Conservation (phyloP, 805 yeast genomes). For the Clavispora asparagi region DNA sequence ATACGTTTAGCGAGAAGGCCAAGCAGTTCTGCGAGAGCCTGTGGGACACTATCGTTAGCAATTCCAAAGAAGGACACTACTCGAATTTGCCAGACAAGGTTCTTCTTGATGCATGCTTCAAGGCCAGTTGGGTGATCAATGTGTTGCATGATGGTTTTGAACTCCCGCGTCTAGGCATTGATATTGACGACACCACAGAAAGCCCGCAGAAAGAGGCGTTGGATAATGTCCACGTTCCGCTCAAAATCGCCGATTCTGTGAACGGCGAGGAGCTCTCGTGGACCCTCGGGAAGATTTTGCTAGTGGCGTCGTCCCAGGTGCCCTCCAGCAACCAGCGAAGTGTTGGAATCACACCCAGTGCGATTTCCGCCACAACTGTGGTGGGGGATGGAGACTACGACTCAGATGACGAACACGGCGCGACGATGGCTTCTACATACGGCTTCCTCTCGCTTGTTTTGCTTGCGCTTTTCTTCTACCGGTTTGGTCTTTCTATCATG, state of each 20-base stretch:
- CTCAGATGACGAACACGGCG: conserved; percentile 14
- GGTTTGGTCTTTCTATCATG: conserved; percentile 5
- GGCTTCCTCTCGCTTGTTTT: conserved; percentile 16
- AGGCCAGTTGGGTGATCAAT: conserved; percentile 90
- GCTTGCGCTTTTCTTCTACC: conserved; percentile 14
- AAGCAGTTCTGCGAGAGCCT: conserved; percentile 68
- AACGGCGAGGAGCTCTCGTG: conserved; percentile 87
- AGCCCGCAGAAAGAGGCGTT: conserved; percentile 27
- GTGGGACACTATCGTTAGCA: conserved; percentile 54
- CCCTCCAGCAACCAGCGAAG: conserved; percentile 10
- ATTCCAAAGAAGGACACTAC: conserved; percentile 53
- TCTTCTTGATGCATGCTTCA: conserved; percentile 79
- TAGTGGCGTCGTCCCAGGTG: conserved; percentile 75
- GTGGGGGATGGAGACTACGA: conserved; percentile 7
- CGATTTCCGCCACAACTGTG: conserved; percentile 20
- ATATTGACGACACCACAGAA: conserved; percentile 20
- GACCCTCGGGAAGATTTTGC: conserved; percentile 86
- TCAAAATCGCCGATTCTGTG: conserved; percentile 76
- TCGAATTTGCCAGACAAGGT: conserved; percentile 47
- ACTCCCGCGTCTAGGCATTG: conserved; percentile 67
- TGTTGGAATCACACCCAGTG: conserved; percentile 41
- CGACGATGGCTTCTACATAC: conserved; percentile 2
- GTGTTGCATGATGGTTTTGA: conserved; percentile 90
- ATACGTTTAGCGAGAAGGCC: conserved; percentile 60
- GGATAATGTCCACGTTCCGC: conserved; percentile 46